A percentile compares a stretch with the other conserved stretches of the same genome.
Evolutionary conservation across 352 stramenopile genomes (phyloP).

Genomic region (Thraustotheca clavata): DNA sequence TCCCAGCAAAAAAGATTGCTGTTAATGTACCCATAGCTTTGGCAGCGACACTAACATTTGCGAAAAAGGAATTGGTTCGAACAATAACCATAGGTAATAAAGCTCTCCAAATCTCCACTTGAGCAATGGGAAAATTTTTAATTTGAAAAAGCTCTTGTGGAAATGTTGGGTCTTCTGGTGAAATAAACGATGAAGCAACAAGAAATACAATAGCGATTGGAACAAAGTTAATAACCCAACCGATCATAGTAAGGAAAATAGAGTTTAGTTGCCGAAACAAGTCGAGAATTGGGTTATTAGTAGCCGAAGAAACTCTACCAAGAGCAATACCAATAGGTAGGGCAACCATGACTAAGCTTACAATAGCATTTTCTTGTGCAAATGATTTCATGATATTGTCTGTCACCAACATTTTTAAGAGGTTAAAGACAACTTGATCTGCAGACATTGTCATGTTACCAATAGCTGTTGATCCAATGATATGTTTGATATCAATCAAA

Average conservation of each 20-base stretch:
- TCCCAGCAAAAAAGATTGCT: constrained; percentile 31
- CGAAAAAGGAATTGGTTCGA: constrained; percentile 34
- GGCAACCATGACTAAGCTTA: constrained; percentile 65
- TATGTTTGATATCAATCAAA: constrained; percentile 47
- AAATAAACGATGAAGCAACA: constrained; percentile 43
- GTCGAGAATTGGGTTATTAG: constrained; percentile 68
- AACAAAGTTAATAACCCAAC: constrained; percentile 66
- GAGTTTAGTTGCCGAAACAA: constrained; percentile 74
- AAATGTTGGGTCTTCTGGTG: neutral
- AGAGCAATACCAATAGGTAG: constrained; percentile 52
- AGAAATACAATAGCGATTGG: constrained; percentile 62
- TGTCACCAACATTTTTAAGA: constrained; percentile 55
- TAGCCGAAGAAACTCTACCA: constrained; percentile 28
- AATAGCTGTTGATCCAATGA: constrained; percentile 30
- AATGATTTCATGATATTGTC: constrained; percentile 69
- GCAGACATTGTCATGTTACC: constrained; percentile 28
- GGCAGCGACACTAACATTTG: constrained; percentile 32
- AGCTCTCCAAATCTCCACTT: neutral
- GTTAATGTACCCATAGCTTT: constrained; percentile 27
- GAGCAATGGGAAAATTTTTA: neutral
- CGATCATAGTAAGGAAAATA: constrained; percentile 63
- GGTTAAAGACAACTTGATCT: constrained; percentile 46
- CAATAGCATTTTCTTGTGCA: constrained; percentile 41
- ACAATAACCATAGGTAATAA: constrained; percentile 27
- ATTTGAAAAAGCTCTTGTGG: neutral